Percentiles rank a stretch among this genome's conserved stretches.
Evolutionary conservation across 768 basidiomycete species (phyloP).

Genomic region (Suillus placidus): DNA sequence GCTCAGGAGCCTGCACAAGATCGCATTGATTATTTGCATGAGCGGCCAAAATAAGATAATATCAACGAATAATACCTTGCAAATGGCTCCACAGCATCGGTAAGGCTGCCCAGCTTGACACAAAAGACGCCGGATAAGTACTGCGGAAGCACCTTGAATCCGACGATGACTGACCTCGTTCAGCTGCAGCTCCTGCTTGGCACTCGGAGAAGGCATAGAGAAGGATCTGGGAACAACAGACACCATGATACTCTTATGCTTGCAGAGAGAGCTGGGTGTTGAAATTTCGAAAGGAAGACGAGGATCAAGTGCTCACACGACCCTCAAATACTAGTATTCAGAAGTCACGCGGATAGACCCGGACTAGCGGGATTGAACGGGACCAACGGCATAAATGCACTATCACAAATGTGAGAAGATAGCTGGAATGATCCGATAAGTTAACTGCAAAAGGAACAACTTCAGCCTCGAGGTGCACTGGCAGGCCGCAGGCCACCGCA

Average conservation of each 20-base stretch:
- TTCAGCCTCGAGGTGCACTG: conserved; percentile 1
- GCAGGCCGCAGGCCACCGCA: not conserved
- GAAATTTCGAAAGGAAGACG: not conserved
- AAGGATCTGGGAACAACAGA: conserved; percentile 29
- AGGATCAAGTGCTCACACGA: conserved; percentile 18
- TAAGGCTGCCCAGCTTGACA: conserved; percentile 51
- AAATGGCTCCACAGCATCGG: conserved; percentile 63
- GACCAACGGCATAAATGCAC: conserved; percentile 6
- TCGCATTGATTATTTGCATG: conserved; percentile 8
- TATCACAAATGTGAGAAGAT: conserved; percentile 5
- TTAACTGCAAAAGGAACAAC: not conserved
- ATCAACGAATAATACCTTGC: conserved; percentile 45
- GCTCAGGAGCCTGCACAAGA: conserved; percentile 45
- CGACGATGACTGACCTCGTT: conserved; percentile 39
- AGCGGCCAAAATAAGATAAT: conserved; percentile 3
- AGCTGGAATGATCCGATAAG: not conserved
- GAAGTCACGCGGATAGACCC: conserved; percentile 20
- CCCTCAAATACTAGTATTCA: conserved; percentile 10
- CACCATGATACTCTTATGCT: conserved; percentile 30
- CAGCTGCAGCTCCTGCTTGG: conserved; percentile 31
- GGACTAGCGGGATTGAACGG: conserved; percentile 20
- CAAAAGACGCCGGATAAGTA: conserved; percentile 8
- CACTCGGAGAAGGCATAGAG: conserved; percentile 8
- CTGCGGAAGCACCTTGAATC: conserved; percentile 9
- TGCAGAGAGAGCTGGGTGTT: conserved; percentile 11